A percentile compares a stretch with the other conserved stretches of the same genome.
Conservation (phyloP, 1,139 yeast species). For the Suhomyces guaymorum region DNA sequence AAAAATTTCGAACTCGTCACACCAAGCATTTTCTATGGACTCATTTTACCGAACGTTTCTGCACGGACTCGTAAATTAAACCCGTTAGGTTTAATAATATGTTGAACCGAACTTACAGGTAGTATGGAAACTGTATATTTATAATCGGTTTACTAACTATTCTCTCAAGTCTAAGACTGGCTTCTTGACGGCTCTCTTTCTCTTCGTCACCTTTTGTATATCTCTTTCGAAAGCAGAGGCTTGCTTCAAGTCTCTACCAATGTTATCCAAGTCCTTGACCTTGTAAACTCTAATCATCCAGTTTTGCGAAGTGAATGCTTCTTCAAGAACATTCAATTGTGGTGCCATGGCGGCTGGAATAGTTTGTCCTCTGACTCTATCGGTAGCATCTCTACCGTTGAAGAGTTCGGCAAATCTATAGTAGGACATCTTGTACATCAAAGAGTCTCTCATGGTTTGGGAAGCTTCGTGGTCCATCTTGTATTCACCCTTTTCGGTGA, state of each 20-base stretch:
- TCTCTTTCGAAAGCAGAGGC: slow-evolving; percentile 49
- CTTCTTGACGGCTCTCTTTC: slow-evolving; percentile 48
- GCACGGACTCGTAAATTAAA: no score
- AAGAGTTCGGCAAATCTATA: slow-evolving; percentile 79
- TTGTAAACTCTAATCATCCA: slow-evolving; percentile 96
- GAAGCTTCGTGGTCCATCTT: slow-evolving; percentile 82
- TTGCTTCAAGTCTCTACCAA: slow-evolving; percentile 71
- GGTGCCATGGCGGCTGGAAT: slow-evolving; percentile 61
- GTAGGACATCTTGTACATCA: slow-evolving; percentile 95
- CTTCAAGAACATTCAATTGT: slow-evolving; percentile 77
- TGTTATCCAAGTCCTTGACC: slow-evolving; percentile 84
- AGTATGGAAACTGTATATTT: no score
- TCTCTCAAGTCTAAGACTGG: slow-evolving; percentile 55
- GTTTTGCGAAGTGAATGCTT: slow-evolving; percentile 92
- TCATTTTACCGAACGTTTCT: no score
- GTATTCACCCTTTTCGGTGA: slow-evolving; percentile 85
- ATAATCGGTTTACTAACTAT: no score
- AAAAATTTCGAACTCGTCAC: no score
- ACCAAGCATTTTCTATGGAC: no score
- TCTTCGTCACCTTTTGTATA: slow-evolving; percentile 33
- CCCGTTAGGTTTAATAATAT: no score
- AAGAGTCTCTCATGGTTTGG: slow-evolving; percentile 78
- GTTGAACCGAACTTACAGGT: no score
- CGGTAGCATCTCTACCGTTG: slow-evolving; percentile 68
- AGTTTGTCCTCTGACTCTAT: slow-evolving; percentile 85